Conservation (phyloP, 441 rosid species). For the Pelargonium fulgidum region DNA sequence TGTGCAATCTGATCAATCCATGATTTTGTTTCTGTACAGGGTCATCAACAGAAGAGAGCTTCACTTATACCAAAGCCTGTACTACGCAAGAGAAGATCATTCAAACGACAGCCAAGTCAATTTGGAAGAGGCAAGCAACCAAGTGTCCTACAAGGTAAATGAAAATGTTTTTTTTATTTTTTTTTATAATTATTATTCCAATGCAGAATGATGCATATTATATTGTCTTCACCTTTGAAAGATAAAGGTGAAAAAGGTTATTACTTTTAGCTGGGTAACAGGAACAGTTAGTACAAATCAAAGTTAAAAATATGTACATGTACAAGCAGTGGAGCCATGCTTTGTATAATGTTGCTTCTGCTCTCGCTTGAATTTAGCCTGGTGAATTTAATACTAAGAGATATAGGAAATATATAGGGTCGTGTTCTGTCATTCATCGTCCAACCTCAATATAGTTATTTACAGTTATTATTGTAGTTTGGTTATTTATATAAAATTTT, state of each 20-base stretch:
- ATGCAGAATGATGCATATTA: not conserved
- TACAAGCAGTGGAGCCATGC: not conserved
- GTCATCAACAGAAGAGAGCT: conserved; percentile 55
- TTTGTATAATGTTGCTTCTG: not conserved
- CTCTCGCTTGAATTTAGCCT: not conserved
- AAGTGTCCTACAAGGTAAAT: conserved; percentile 45
- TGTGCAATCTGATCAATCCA: not conserved
- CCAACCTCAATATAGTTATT: not conserved
- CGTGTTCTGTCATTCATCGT: too few relatives aligned
- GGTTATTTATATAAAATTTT: not conserved
- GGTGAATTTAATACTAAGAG: not conserved
- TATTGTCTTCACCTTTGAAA: not conserved
- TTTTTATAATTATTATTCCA: not conserved
- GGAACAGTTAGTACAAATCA: not conserved
- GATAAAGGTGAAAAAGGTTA: not conserved
- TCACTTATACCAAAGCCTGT: conserved; percentile 49
- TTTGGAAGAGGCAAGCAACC: conserved; percentile 70
- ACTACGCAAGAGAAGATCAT: conserved; percentile 74
- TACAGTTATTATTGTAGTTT: not conserved
- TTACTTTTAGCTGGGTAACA: not conserved
- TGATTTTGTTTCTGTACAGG: conserved; percentile 33
- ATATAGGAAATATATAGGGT: not conserved
- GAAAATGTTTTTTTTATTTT: not conserved
- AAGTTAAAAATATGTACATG: not conserved
- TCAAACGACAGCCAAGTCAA: conserved; percentile 65